These are phyloP conservation scores for Carallia brachiata DNA, from an alignment of 345 rosid genomes.

Conservation along the genomic window DNA sequence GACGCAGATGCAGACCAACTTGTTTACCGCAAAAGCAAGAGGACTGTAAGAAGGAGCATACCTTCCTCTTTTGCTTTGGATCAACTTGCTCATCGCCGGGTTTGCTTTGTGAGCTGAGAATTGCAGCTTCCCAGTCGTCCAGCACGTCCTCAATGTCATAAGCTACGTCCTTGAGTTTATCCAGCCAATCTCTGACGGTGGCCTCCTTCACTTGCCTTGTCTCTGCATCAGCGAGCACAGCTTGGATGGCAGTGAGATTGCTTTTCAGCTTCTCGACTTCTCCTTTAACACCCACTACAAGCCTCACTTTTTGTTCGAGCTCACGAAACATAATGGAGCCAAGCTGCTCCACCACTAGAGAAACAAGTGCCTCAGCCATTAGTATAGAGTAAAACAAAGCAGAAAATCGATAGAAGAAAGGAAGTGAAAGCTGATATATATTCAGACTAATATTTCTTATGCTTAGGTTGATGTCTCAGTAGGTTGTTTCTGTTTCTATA, in stretches of 20 bases:
- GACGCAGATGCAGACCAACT: background rate
- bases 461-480: no score
- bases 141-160: slow-evolving; percentile 10
- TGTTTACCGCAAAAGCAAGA: slow-evolving; percentile 1
- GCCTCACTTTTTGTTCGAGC: background rate
- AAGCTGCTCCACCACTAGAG: no score
- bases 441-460: no score
- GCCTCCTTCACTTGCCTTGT: background rate
- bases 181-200: background rate
- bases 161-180: background rate
- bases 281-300: background rate
- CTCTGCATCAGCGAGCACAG: slow-evolving; percentile 10
- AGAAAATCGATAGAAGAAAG: no score
- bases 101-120: background rate
- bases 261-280: background rate
- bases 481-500: no score
- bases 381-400: no score
- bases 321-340: background rate
- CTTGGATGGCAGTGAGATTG: slow-evolving; percentile 7
- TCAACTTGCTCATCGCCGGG: no score
- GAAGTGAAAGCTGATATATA: no score
- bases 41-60: background rate
- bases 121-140: background rate
- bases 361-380: no score
- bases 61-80: background rate